Conservation (phyloP, 495 filamentous ascomycete genomes). For the Pseudevernia furfuracea region DNA sequence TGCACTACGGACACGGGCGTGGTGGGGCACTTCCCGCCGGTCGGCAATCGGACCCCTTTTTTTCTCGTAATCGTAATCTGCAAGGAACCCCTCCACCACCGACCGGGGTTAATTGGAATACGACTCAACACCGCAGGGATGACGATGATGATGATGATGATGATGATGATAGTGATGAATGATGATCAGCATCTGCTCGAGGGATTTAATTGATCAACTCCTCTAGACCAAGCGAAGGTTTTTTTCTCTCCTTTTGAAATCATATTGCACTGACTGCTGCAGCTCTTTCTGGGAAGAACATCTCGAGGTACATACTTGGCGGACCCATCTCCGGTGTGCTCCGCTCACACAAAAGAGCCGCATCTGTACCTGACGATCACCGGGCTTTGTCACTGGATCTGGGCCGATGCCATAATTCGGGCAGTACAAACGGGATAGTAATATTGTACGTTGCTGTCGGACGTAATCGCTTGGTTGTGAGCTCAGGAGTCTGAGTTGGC, state of each 20-base stretch:
- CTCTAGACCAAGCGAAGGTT: too few relatives aligned
- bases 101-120: too few relatives aligned
- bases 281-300: too few relatives aligned
- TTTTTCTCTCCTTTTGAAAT: too few relatives aligned
- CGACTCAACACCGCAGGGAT: too few relatives aligned
- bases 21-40: not conserved
- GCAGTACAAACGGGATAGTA: not conserved
- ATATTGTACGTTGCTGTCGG: not conserved
- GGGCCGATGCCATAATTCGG: not conserved
- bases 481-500: not conserved
- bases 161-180: too few relatives aligned
- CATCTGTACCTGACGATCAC: conserved; percentile 19
- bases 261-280: not conserved
- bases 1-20: conserved; percentile 7
- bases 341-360: too few relatives aligned
- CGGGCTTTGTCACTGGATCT: not conserved
- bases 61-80: conserved; percentile 11
- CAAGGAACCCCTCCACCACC: not conserved
- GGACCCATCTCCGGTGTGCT: conserved; percentile 2
- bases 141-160: too few relatives aligned
- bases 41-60: conserved; percentile 10
- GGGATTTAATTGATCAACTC: too few relatives aligned
- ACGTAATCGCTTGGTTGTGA: not conserved
- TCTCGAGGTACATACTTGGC: too few relatives aligned
- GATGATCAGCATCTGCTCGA: too few relatives aligned